Conservation (phyloP, 768 basidiomycete genomes). For the Leccinum sublutescens region DNA sequence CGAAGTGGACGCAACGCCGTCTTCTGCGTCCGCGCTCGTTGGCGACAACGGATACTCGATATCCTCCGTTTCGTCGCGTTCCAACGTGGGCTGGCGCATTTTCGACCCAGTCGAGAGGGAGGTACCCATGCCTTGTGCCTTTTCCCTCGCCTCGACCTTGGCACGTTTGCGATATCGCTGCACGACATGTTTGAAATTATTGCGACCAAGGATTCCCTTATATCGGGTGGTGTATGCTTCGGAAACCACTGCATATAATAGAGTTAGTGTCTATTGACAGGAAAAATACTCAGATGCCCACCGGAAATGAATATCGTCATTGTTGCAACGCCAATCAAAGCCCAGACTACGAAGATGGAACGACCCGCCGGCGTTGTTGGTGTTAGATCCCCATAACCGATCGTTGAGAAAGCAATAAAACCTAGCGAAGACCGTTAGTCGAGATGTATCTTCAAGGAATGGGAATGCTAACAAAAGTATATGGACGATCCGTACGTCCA, state of each 20-base stretch:
- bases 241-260: slow-evolving; percentile 50
- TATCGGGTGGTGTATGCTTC: slow-evolving; percentile 70
- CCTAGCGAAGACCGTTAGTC: slow-evolving; percentile 37
- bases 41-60: neutral
- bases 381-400: slow-evolving; percentile 67
- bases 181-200: slow-evolving; percentile 45
- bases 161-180: slow-evolving; percentile 41
- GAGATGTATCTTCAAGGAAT: neutral
- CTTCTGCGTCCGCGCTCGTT: neutral
- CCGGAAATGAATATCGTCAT: slow-evolving; percentile 76
- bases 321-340: slow-evolving; percentile 69
- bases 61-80: slow-evolving; percentile 1
- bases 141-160: slow-evolving; percentile 15
- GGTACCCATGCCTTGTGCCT: slow-evolving; percentile 3
- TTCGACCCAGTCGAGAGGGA: slow-evolving; percentile 1
- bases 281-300: slow-evolving; percentile 27
- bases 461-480: slow-evolving; percentile 64
- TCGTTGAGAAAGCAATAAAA: slow-evolving; percentile 70
- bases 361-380: slow-evolving; percentile 69
- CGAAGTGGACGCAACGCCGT: slow-evolving; percentile 5
- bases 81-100: neutral
- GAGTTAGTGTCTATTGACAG: neutral
- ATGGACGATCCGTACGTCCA: slow-evolving; percentile 64
- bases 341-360: slow-evolving; percentile 77
- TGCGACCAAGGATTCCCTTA: slow-evolving; percentile 50